A percentile compares a stretch with the other conserved stretches of the same genome.
These are phyloP conservation scores for Aleurites moluccanus DNA, from an alignment of 441 rosid genomes.

Conservation along the genomic window DNA sequence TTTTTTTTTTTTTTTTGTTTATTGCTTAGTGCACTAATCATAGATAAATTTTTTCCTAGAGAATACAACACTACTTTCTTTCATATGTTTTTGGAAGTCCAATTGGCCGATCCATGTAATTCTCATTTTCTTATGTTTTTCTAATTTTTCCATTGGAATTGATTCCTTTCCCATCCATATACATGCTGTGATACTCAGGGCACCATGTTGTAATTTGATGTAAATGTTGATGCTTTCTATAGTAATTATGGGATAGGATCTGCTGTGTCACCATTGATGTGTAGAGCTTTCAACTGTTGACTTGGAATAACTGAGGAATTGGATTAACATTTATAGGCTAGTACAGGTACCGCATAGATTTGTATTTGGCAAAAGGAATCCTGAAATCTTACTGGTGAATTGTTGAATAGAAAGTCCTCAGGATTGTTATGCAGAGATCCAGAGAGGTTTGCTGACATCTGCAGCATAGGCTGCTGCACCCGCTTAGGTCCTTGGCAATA, in stretches of 20 bases:
- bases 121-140: conserved; percentile 6
- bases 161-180: background rate
- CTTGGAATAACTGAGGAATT: background rate
- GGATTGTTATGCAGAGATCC: background rate
- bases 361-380: background rate
- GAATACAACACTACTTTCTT: background rate
- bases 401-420: background rate
- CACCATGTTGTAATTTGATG: background rate
- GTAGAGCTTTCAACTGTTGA: background rate
- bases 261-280: background rate
- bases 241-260: background rate
- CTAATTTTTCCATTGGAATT: background rate
- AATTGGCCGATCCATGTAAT: background rate
- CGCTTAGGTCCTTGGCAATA: background rate
- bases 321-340: background rate
- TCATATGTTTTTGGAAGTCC: background rate
- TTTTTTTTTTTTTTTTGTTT: background rate
- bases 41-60: background rate
- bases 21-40: background rate
- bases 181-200: background rate
- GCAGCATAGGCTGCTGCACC: background rate
- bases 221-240: background rate
- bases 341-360: background rate
- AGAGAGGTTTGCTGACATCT: background rate
- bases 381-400: background rate